A percentile compares a stretch with the other conserved stretches of the same genome.
Evolutionary conservation across 495 filamentous ascomycete genomes (phyloP).

Genomic region (Xylaria longipes): DNA sequence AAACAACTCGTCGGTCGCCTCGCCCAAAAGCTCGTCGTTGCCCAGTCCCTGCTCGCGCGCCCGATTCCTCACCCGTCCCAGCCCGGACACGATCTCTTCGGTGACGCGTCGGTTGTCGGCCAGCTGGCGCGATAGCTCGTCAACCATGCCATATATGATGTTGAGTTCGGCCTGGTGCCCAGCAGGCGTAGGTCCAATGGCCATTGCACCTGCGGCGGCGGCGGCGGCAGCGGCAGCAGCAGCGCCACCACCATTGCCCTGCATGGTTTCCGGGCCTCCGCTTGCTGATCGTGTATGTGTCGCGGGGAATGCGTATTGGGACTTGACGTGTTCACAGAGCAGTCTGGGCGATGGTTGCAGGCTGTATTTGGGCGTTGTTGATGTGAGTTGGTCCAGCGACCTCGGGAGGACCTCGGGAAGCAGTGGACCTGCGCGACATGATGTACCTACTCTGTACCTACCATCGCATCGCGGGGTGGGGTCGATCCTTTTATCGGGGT

Average conservation of each 20-base stretch:
- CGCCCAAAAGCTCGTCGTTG: conserved; percentile 58
- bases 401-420: too few relatives aligned
- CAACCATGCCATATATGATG: conserved; percentile 81
- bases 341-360: background rate
- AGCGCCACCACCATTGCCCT: conserved; percentile 59
- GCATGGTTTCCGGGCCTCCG: conserved; percentile 41
- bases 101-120: conserved; percentile 80
- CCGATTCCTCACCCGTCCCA: conserved; percentile 58
- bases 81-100: conserved; percentile 72
- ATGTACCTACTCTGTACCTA: too few relatives aligned
- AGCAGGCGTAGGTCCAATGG: conserved; percentile 67
- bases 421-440: too few relatives aligned
- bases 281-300: background rate
- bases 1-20: conserved; percentile 56
- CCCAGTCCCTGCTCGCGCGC: conserved; percentile 52
- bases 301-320: background rate
- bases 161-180: conserved; percentile 89
- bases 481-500: background rate
- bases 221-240: conserved; percentile 53
- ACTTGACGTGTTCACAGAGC: background rate
- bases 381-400: background rate
- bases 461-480: too few relatives aligned
- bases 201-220: conserved; percentile 53
- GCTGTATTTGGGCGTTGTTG: background rate
- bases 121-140: conserved; percentile 77